Base-by-base conservation (phyloP, 495 filamentous ascomycete genomes). In the Saxophila tyrrhenica region DNA sequence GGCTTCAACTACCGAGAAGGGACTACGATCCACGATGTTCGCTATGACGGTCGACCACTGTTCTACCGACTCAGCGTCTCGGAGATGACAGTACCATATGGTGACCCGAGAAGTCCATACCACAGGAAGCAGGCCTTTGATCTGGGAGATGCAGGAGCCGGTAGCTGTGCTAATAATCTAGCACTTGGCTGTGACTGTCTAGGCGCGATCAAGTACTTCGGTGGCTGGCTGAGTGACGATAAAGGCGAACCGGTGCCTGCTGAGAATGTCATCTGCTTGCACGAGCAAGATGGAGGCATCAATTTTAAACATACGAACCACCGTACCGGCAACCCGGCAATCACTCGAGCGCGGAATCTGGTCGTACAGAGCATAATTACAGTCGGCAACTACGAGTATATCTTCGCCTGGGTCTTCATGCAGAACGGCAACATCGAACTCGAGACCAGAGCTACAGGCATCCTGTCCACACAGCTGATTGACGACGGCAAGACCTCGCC, bases 41-140 rank as follows among this genome's bases (percentile, higher is more conserved):
- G 75, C 51, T 89, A 87, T 57, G 83, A 84, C 60, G 76, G 76
- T 25, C 75, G 85, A 23, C 81, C 75, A 55, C 62, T 88, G 5
- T 77, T 89, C 54, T 87, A 87, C 63, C 75, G 84, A 22, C 70
- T 89, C 29, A 76, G 79, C 22, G 72, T 86, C 20, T 86, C 82
- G 11, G 85, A 88, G 54, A 86, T 87, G 83, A 85, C 79, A 3
- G 81, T 88, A 7, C 85, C 84, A 1, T 76, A 79, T 61, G 69
- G 45, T 61, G 83, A 86, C 58, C 58, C 65, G 13, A 60, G 66
- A 20, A 55, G 50, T n/a, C 66, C 66, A 13, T 67, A 57, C 51
- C 63, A 67, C 41, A 58, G 65, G 1, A 69, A 69, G 46, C 61
- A 64, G 35, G 66, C 66, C 13, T 67, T 67, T 42, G 66, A 69